Percentiles rank a stretch among this genome's conserved stretches.
These are phyloP conservation scores for Aspergillus steynii DNA, from an alignment of 495 filamentous ascomycete species.

Conservation along the genomic window DNA sequence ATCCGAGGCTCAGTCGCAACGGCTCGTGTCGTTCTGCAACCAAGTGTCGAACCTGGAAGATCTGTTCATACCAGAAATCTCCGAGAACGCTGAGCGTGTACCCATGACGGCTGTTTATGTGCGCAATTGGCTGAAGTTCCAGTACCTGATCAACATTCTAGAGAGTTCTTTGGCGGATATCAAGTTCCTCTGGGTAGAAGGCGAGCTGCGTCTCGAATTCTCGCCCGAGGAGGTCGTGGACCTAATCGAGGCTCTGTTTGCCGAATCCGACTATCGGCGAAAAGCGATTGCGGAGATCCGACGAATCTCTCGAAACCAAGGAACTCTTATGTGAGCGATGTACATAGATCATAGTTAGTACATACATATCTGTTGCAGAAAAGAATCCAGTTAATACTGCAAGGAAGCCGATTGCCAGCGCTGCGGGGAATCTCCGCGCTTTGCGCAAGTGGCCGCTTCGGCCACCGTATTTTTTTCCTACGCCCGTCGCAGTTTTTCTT, in stretches of 20 bases:
- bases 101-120: slow-evolving; percentile 79
- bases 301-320: slow-evolving; percentile 28
- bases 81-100: slow-evolving; percentile 39
- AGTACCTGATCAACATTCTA: slow-evolving; percentile 84
- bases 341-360: slow-evolving; percentile 9
- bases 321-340: slow-evolving; percentile 1
- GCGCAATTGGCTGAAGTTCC: slow-evolving; percentile 81
- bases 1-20: slow-evolving; percentile 80
- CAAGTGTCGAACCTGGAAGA: slow-evolving; percentile 70
- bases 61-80: slow-evolving; percentile 64
- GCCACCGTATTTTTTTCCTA: slow-evolving; percentile 47
- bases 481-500: slow-evolving; percentile 28
- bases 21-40: slow-evolving; percentile 71
- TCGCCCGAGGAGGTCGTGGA: slow-evolving; percentile 82
- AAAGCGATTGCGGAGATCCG: slow-evolving; percentile 79
- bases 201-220: slow-evolving; percentile 81
- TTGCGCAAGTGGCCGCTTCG: slow-evolving; percentile 47
- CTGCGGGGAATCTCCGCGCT: slow-evolving; percentile 39
- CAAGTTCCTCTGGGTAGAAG: slow-evolving; percentile 82
- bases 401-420: neutral
- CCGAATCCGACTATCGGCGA: slow-evolving; percentile 77
- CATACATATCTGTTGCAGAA: neutral
- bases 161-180: slow-evolving; percentile 90
- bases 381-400: slow-evolving; percentile 1
- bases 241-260: slow-evolving; percentile 84